These are phyloP conservation scores for Porodaedalea pini DNA, from an alignment of 1,284 basidiomycete genomes.

Conservation along the genomic window DNA sequence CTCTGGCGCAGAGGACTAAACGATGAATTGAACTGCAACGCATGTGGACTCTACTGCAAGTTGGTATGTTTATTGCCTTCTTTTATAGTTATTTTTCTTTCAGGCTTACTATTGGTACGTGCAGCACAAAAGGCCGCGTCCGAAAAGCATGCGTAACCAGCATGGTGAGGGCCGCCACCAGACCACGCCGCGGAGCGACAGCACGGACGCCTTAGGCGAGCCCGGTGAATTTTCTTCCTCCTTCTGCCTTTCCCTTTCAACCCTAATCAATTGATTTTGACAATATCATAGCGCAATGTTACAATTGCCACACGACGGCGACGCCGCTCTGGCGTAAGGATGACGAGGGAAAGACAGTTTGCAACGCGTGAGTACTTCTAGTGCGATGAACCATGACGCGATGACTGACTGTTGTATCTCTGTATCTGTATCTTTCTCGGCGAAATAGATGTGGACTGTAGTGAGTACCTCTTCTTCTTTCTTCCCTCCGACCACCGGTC, in stretches of 20 bases:
- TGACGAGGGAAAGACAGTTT: conserved; percentile 87
- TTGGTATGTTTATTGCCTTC: conserved; percentile 44
- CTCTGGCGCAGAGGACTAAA: conserved; percentile 79
- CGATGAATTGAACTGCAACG: conserved; percentile 81
- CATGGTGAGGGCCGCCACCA: conserved; percentile 66
- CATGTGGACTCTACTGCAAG: conserved; percentile 78
- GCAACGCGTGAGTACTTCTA: conserved; percentile 70
- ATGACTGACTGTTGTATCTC: conserved; percentile 12
- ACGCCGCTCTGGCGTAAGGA: conserved; percentile 91
- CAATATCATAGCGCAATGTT: conserved; percentile 66
- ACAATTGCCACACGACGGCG: conserved; percentile 85
- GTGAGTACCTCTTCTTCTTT: conserved; percentile 36
- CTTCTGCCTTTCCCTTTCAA: conserved; percentile 24
- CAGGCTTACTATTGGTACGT: background rate
- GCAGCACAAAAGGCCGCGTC: conserved; percentile 77
- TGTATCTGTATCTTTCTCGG: background rate
- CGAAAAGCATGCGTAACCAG: conserved; percentile 76
- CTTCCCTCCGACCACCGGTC: conserved; percentile 34
- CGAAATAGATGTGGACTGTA: conserved; percentile 45
- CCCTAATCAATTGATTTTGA: conserved; percentile 23
- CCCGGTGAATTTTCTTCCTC: conserved; percentile 21
- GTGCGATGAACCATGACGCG: background rate
- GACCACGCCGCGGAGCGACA: conserved; percentile 52
- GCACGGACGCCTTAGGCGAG: conserved; percentile 37
- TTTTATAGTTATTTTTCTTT: conserved; percentile 24